phyloP scores from a whole-genome alignment of 305 asterid genomes.

The Andrographis paniculata region DNA sequence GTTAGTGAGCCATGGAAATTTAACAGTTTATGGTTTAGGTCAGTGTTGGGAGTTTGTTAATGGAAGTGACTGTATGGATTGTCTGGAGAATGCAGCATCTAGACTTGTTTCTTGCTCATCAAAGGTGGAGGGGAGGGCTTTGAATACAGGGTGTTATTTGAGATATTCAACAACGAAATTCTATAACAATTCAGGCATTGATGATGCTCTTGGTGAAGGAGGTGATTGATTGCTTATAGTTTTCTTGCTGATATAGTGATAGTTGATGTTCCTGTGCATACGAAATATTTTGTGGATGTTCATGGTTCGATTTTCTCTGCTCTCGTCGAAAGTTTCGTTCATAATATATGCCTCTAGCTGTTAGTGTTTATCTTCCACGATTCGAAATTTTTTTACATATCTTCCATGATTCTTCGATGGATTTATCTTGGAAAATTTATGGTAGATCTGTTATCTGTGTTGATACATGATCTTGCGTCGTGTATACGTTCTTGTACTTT shows the following conservation, averaged over 20 bases:
- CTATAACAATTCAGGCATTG: slow-evolving; percentile 35
- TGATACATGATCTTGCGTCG: background rate
- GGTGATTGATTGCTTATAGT: slow-evolving; percentile 21
- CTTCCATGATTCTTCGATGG: too few species aligned
- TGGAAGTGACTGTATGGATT: slow-evolving; percentile 30
- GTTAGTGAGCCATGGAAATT: slow-evolving; percentile 30
- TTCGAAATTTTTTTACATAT: too few species aligned
- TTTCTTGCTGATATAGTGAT: background rate
- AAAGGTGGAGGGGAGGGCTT: slow-evolving; percentile 43
- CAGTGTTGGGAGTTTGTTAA: slow-evolving; percentile 59
- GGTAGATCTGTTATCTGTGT: too few species aligned
- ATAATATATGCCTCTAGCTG: too few species aligned
- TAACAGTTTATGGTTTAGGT: slow-evolving; percentile 50
- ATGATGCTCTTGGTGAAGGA: slow-evolving; percentile 25
- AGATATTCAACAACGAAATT: slow-evolving; percentile 46
- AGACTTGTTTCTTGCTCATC: slow-evolving; percentile 37
- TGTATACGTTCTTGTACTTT: background rate
- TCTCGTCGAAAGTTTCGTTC: too few species aligned
- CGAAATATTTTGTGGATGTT: too few species aligned
- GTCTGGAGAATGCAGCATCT: slow-evolving; percentile 31
- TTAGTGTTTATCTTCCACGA: too few species aligned
- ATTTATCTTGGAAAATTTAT: too few species aligned
- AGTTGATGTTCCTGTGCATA: background rate
- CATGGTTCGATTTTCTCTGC: too few species aligned
- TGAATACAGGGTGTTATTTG: slow-evolving; percentile 55